These are phyloP conservation scores for Tolypocladium paradoxum DNA, from an alignment of 2,329 filamentous ascomycete genomes.

Conservation along the genomic window DNA sequence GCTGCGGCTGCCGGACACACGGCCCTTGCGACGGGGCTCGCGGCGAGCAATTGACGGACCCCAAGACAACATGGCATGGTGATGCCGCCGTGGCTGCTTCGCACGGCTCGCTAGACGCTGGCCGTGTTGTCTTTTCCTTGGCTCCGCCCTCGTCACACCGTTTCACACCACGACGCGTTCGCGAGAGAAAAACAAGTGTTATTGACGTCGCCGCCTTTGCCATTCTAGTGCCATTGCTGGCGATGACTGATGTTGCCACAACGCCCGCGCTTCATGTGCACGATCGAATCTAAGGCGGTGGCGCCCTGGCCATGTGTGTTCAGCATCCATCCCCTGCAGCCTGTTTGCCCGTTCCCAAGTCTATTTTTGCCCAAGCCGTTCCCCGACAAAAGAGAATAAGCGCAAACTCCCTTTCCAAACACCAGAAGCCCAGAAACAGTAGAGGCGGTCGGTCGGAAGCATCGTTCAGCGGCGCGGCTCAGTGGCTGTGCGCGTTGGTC, in stretches of 20 bases:
- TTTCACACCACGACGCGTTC: not conserved
- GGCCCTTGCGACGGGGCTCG: not conserved
- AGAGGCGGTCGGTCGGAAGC: not conserved
- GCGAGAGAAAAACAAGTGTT: not conserved
- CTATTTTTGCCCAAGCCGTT: slow-evolving; percentile 1
- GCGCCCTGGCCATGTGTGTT: not conserved
- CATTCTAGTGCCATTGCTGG: not conserved
- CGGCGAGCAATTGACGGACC: not conserved
- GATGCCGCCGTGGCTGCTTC: not conserved
- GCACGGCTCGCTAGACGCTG: not conserved
- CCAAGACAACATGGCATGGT: not conserved
- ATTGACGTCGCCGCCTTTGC: slow-evolving; percentile 1
- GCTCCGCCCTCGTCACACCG: not conserved
- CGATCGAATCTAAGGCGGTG: not conserved
- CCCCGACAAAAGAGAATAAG: not conserved
- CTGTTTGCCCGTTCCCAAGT: not conserved
- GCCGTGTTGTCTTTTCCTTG: not conserved
- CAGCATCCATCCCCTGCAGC: not conserved
- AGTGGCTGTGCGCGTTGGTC: not conserved
- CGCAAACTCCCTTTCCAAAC: not conserved
- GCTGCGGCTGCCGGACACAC: not conserved
- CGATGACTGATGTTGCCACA: not conserved
- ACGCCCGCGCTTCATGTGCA: not conserved
- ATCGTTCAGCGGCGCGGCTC: not conserved
- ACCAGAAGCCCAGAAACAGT: not conserved